Evolutionary conservation across 2,329 filamentous ascomycete genomes (phyloP).

Genomic region (Ophiostoma novo-ulmi): DNA sequence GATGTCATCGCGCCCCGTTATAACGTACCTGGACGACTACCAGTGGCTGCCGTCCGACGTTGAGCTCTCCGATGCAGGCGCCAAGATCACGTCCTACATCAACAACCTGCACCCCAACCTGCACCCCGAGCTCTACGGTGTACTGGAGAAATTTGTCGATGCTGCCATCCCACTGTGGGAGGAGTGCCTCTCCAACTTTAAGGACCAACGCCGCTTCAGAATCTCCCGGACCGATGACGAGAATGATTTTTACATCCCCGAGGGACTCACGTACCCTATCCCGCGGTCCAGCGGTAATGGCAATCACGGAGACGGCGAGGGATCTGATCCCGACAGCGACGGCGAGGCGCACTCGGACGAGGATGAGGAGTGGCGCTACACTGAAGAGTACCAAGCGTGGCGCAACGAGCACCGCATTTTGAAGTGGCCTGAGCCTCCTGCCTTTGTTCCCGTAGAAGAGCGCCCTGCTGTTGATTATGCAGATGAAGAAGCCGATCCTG

Average conservation of each 20-base stretch:
- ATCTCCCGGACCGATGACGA: conserved; percentile 18
- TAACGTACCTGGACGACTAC: conserved; percentile 24
- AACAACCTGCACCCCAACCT: conserved; percentile 42
- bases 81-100: conserved; percentile 41
- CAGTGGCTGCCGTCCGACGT: conserved; percentile 39
- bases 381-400: conserved; percentile 23
- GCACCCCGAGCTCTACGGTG: conserved; percentile 34
- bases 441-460: conserved; percentile 18
- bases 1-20: not conserved
- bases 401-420: conserved; percentile 18
- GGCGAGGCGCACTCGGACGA: conserved; percentile 15
- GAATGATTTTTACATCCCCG: conserved; percentile 22
- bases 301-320: conserved; percentile 15
- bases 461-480: not conserved
- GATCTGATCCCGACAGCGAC: conserved; percentile 16
- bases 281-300: conserved; percentile 13
- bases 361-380: conserved; percentile 4
- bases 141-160: conserved; percentile 37
- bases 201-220: conserved; percentile 20
- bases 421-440: conserved; percentile 21
- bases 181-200: conserved; percentile 21
- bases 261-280: conserved; percentile 18
- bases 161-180: conserved; percentile 42
- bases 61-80: conserved; percentile 31
- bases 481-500: not conserved